Conservation (phyloP, 805 yeast genomes). For the Myxozyma neotropica region DNA sequence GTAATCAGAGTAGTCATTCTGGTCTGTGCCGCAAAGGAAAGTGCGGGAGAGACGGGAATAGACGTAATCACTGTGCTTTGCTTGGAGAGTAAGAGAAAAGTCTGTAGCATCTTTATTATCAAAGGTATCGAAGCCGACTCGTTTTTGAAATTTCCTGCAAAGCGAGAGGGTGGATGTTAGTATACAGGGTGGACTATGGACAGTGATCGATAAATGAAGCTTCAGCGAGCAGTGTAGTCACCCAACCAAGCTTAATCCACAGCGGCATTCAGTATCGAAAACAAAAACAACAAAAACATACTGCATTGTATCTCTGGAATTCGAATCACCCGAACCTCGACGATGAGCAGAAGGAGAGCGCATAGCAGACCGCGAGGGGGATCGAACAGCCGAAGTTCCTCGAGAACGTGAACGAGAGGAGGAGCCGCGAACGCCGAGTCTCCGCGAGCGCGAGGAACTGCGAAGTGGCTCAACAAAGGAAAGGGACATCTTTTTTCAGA, state of each 20-base stretch:
- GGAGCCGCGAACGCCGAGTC: slow-evolving; percentile 1
- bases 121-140: slow-evolving; percentile 51
- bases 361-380: slow-evolving; percentile 24
- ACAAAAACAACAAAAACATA: slow-evolving; percentile 3
- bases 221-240: too few species aligned
- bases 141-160: slow-evolving; percentile 38
- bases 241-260: too few species aligned
- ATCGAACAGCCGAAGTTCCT: slow-evolving; percentile 15
- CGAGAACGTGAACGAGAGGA: slow-evolving; percentile 14
- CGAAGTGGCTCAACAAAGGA: slow-evolving; percentile 21
- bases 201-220: too few species aligned
- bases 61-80: slow-evolving; percentile 45
- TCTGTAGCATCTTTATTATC: slow-evolving; percentile 43
- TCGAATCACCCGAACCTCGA: slow-evolving; percentile 3
- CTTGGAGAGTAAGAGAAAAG: slow-evolving; percentile 46
- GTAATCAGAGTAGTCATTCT: slow-evolving; percentile 47
- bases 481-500: slow-evolving; percentile 4
- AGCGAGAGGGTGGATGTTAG: background rate
- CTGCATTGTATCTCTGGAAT: slow-evolving; percentile 6
- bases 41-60: slow-evolving; percentile 48
- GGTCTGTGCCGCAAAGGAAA: slow-evolving; percentile 50
- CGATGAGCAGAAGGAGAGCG: slow-evolving; percentile 17
- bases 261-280: background rate
- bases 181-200: too few species aligned
- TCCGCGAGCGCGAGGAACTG: slow-evolving; percentile 24